Conservation (phyloP, 129 eudicot species). For the Arctium lappa region DNA sequence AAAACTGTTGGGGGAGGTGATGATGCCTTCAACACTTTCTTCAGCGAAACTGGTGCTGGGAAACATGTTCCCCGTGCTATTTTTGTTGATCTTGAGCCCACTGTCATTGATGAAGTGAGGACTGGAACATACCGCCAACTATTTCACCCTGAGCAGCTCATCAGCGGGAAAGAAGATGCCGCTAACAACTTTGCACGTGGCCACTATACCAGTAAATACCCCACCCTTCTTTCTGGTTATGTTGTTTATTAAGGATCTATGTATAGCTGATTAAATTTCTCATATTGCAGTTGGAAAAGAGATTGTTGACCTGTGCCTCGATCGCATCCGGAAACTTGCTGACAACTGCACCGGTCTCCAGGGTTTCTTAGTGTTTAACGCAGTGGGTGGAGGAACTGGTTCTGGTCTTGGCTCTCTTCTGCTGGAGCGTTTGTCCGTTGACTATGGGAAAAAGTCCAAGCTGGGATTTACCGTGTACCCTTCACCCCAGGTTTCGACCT, state of each 20-base stretch:
- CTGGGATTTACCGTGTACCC: slow-evolving; percentile 56
- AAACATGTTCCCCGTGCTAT: slow-evolving; percentile 65
- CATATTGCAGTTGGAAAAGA: slow-evolving; percentile 47
- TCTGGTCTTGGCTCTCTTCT: slow-evolving; percentile 46
- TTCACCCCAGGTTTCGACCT: slow-evolving; percentile 58
- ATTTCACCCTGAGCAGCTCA: slow-evolving; percentile 53
- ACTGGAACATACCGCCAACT: slow-evolving; percentile 59
- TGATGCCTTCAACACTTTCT: slow-evolving; percentile 57
- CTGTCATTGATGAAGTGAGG: slow-evolving; percentile 58
- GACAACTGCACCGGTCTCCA: slow-evolving; percentile 63
- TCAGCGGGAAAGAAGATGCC: slow-evolving; percentile 55
- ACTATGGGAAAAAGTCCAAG: slow-evolving; percentile 43
- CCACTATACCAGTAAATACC: slow-evolving; percentile 44
- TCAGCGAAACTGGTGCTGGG: slow-evolving; percentile 59
- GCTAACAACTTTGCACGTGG: slow-evolving; percentile 66
- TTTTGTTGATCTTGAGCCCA: slow-evolving; percentile 58
- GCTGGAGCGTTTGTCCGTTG: slow-evolving; percentile 42
- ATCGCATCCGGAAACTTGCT: slow-evolving; percentile 50
- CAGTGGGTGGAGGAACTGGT: slow-evolving; percentile 48
- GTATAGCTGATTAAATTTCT: not conserved
- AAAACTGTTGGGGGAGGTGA: slow-evolving; percentile 59
- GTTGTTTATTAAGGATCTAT: not conserved
- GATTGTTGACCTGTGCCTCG: slow-evolving; percentile 55
- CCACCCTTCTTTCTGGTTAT: too few species aligned
- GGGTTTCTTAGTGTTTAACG: slow-evolving; percentile 54